Conservation (phyloP, 345 rosid species). For the Erodium maritimum region DNA sequence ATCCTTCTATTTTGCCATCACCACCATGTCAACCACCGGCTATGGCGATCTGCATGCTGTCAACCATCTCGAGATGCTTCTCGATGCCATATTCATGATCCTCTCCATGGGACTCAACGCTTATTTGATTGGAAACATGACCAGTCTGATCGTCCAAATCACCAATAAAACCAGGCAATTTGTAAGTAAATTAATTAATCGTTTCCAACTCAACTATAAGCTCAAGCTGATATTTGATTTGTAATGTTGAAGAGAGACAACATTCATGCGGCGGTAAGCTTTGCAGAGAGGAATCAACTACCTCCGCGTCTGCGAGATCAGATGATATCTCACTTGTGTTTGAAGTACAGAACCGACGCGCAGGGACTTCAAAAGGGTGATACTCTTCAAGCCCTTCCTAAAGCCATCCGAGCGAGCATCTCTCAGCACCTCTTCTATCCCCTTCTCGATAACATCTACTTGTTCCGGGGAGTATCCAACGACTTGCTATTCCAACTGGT, state of each 20-base stretch:
- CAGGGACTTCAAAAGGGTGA: conserved; percentile 94
- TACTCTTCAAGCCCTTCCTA: conserved; percentile 65
- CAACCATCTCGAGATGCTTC: conserved; percentile 50
- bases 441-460: conserved; percentile 59
- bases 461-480: conserved; percentile 31
- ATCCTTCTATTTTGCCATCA: conserved; percentile 73
- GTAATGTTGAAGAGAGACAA: conserved; percentile 98
- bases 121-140: conserved; percentile 82
- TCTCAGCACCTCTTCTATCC: conserved; percentile 62
- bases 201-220: too few relatives aligned
- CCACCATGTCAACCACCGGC: conserved; percentile 72
- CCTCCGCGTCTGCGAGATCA: conserved; percentile 79
- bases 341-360: conserved; percentile 71
- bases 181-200: conserved; percentile 32
- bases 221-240: too few relatives aligned
- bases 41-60: conserved; percentile 83
- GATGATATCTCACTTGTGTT: conserved; percentile 81
- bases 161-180: conserved; percentile 70
- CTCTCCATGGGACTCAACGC: conserved; percentile 62
- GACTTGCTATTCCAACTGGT: conserved; percentile 82
- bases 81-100: conserved; percentile 49
- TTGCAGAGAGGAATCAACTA: conserved; percentile 62
- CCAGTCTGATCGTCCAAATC: conserved; percentile 71
- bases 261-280: conserved; percentile 65
- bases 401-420: conserved; percentile 81